Percentiles rank a stretch among this genome's conserved stretches.
These are phyloP conservation scores for Macrolepiota fuliginosa DNA, from an alignment of 768 basidiomycete genomes.

Conservation along the genomic window DNA sequence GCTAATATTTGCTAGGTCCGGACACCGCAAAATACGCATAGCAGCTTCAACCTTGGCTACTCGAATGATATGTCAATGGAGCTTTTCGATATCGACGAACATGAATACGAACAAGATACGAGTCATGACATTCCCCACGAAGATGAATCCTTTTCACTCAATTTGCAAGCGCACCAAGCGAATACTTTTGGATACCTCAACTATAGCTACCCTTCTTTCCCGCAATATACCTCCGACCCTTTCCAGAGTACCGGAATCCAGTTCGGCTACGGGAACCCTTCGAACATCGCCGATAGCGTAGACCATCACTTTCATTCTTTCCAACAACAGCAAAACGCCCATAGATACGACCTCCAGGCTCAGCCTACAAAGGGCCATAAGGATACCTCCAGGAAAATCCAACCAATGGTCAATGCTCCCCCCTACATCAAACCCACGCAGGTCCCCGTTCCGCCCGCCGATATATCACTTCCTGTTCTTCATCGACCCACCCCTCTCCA, in stretches of 20 bases:
- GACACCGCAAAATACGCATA: constrained; percentile 27
- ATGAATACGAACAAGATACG: constrained; percentile 48
- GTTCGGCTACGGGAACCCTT: constrained; percentile 23
- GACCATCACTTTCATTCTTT: constrained; percentile 41
- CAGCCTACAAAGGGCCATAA: neutral
- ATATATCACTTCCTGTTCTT: constrained; percentile 11
- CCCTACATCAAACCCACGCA: constrained; percentile 13
- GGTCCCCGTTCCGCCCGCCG: constrained; percentile 14
- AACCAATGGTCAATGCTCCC: neutral
- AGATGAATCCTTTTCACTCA: constrained; percentile 36
- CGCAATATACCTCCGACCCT: constrained; percentile 32
- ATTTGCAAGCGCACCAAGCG: constrained; percentile 27
- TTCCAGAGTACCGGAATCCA: constrained; percentile 29
- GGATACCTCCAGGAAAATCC: constrained; percentile 1
- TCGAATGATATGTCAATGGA: constrained; percentile 47
- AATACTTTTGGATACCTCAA: constrained; percentile 33
- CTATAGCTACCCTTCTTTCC: constrained; percentile 24
- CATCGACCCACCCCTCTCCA: neutral
- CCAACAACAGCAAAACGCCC: constrained; percentile 23
- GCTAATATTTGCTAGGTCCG: constrained; percentile 25
- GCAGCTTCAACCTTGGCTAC: constrained; percentile 31
- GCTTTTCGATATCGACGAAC: constrained; percentile 75
- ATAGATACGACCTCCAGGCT: neutral
- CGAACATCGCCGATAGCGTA: constrained; percentile 37
- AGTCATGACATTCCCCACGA: constrained; percentile 28